Percentiles rank a stretch among this genome's conserved stretches.
phyloP scores from a whole-genome alignment of 1,139 yeast species.

The Geotrichum citri-aurantii region DNA sequence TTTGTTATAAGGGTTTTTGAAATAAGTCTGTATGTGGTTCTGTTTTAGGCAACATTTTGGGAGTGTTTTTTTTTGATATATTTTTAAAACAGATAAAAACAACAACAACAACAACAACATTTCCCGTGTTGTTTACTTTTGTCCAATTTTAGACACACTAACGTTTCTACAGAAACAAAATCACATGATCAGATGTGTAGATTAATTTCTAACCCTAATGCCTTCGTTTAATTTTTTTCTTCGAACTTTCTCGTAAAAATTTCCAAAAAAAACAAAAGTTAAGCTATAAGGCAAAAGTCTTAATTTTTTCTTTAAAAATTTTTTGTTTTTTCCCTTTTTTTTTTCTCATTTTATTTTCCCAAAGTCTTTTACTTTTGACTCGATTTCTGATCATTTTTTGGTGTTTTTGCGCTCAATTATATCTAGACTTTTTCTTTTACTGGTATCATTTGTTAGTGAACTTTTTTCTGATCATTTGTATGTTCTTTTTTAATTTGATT shows the following conservation, averaged over 20 bases:
- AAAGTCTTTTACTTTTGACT: background rate
- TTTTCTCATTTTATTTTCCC: background rate
- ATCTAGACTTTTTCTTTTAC: background rate
- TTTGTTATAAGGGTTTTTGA: background rate
- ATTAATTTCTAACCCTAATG: background rate
- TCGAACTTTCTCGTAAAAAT: no score
- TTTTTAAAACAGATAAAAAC: background rate
- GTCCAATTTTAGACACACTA: background rate
- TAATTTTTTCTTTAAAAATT: background rate
- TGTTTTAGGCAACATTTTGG: background rate
- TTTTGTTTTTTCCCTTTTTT: background rate
- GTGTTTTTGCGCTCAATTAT: background rate
- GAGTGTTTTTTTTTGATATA: background rate
- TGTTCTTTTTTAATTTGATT: background rate
- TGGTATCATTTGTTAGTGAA: background rate
- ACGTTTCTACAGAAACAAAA: conserved; percentile 4
- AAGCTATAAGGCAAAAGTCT: background rate
- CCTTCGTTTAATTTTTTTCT: background rate
- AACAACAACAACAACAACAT: background rate
- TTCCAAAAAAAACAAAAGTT: background rate
- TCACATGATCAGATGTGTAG: background rate
- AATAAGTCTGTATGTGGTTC: background rate
- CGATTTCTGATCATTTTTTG: background rate
- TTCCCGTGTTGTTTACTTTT: background rate
- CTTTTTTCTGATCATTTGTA: background rate